phyloP scores from a whole-genome alignment of 1,139 yeast genomes.

The Nakaseomyces uthaithaninus region DNA sequence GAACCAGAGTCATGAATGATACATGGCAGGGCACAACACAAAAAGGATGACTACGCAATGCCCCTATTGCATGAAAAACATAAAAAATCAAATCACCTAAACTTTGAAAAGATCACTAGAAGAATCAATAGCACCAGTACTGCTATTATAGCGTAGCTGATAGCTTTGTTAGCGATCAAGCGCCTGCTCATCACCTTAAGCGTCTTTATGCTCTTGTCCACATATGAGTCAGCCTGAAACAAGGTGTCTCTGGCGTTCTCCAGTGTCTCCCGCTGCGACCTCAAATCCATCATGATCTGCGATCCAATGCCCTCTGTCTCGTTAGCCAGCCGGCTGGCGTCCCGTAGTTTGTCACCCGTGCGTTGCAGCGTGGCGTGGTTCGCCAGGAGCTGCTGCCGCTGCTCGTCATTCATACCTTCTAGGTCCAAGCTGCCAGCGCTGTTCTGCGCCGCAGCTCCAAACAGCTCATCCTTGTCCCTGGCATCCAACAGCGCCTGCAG shows the following conservation, averaged over 20 bases:
- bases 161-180: conserved; percentile 87
- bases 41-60: too few species aligned
- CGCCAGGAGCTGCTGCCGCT: conserved; percentile 70
- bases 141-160: conserved; percentile 91
- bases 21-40: too few species aligned
- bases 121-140: conserved; percentile 76
- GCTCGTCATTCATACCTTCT: conserved; percentile 45
- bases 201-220: conserved; percentile 82
- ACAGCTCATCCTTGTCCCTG: conserved; percentile 24
- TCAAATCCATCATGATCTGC: conserved; percentile 74
- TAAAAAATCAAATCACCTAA: conserved; percentile 27
- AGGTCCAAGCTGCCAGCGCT: conserved; percentile 7
- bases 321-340: conserved; percentile 81
- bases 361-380: conserved; percentile 79
- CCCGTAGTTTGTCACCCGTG: conserved; percentile 73
- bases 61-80: too few species aligned
- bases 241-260: conserved; percentile 75
- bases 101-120: conserved; percentile 79
- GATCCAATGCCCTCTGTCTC: conserved; percentile 94
- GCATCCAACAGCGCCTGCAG: conserved; percentile 25
- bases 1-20: too few species aligned
- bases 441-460: conserved; percentile 17
- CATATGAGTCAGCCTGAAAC: conserved; percentile 85
- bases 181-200: conserved; percentile 88
- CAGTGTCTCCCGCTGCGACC: conserved; percentile 92